phyloP scores from a whole-genome alignment of 768 basidiomycete species.

The Naganishia antarctica region DNA sequence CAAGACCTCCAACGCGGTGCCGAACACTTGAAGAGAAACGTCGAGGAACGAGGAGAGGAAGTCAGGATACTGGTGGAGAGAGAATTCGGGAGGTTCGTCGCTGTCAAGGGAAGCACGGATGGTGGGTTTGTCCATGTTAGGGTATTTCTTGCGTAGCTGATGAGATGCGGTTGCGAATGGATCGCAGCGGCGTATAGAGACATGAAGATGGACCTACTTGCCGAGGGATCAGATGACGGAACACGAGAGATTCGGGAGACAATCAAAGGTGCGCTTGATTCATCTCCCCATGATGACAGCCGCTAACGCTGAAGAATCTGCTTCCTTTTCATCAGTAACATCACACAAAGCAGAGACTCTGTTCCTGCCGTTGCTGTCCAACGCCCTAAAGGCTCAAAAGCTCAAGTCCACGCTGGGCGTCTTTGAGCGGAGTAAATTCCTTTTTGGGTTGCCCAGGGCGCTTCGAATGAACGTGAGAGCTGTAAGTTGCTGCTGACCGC shows the following conservation, averaged over 20 bases:
- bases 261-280: conserved; percentile 75
- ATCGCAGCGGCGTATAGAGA: conserved; percentile 73
- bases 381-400: conserved; percentile 87
- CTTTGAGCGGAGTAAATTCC: conserved; percentile 94
- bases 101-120: conserved; percentile 94
- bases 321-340: conserved; percentile 67
- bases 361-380: conserved; percentile 91
- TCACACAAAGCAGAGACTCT: conserved; percentile 90
- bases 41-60: conserved; percentile 90
- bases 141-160: neutral
- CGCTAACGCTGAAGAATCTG: too few species aligned
- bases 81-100: conserved; percentile 95
- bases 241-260: conserved; percentile 75
- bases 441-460: conserved; percentile 93
- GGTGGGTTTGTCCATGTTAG: conserved; percentile 53
- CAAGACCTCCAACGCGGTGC: conserved; percentile 81
- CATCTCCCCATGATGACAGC: too few species aligned
- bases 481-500: conserved; percentile 53
- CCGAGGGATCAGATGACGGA: conserved; percentile 70
- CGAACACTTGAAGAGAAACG: conserved; percentile 64
- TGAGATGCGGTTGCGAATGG: neutral
- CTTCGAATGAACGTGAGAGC: conserved; percentile 83
- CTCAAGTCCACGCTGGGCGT: conserved; percentile 86
- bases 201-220: conserved; percentile 84
- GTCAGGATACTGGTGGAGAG: conserved; percentile 91